Percentiles rank a stretch among this genome's conserved stretches.
These are phyloP conservation scores for Aeminium ludgeri DNA, from an alignment of 495 filamentous ascomycete species.

Conservation along the genomic window DNA sequence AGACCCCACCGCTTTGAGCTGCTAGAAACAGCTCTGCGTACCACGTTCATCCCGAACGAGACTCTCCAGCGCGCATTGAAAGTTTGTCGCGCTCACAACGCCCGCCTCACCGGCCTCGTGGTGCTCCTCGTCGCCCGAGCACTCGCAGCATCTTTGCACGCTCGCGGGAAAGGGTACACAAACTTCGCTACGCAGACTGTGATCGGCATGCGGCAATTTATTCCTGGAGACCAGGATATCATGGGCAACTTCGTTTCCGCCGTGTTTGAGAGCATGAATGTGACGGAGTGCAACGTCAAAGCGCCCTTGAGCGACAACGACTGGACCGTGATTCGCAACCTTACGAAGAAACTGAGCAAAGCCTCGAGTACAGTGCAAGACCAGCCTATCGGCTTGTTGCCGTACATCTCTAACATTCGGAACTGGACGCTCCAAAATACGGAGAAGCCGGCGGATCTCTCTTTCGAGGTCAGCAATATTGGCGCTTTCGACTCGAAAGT, in stretches of 20 bases:
- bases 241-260: constrained; percentile 5
- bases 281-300: neutral
- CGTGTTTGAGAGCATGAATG: neutral
- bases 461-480: constrained; percentile 9
- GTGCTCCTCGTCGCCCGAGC: neutral
- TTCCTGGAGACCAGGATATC: neutral
- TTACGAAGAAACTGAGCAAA: neutral
- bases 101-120: constrained; percentile 3
- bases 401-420: constrained; percentile 9
- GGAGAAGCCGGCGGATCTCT: constrained; percentile 1
- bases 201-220: constrained; percentile 1
- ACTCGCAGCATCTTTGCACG: neutral
- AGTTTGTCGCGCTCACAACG: neutral
- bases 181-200: neutral
- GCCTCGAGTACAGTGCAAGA: constrained; percentile 2
- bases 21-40: too few relatives aligned
- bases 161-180: neutral
- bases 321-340: neutral
- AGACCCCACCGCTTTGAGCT: too few relatives aligned
- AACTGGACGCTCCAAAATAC: constrained; percentile 3
- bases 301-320: neutral
- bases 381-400: constrained; percentile 9
- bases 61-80: neutral
- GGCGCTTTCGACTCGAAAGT: neutral
- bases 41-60: too few relatives aligned